Conservation (phyloP, 352 stramenopile genomes). For the Pythium rishiriense region DNA sequence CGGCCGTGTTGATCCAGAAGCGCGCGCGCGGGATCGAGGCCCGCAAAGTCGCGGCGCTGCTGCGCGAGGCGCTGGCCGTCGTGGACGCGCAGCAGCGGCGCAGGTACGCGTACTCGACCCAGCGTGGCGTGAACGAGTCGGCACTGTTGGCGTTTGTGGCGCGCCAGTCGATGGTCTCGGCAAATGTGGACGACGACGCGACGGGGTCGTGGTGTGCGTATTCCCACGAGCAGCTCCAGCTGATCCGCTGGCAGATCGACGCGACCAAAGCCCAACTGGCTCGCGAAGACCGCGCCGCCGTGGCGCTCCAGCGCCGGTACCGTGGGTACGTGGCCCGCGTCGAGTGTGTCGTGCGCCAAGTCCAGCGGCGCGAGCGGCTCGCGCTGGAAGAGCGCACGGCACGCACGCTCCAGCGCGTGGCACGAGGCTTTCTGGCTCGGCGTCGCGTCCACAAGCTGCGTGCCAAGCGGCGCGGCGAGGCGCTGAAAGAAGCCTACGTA, state of each 20-base stretch:
- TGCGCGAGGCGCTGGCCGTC: slow-evolving; percentile 40
- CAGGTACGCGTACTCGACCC: slow-evolving; percentile 33
- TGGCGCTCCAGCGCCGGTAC: slow-evolving; percentile 58
- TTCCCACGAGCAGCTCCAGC: slow-evolving; percentile 42
- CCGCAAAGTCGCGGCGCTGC: slow-evolving; percentile 33
- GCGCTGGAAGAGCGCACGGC: slow-evolving; percentile 38
- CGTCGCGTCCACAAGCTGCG: slow-evolving; percentile 31
- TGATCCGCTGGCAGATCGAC: slow-evolving; percentile 42
- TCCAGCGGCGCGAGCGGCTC: slow-evolving; percentile 33
- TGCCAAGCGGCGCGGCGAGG: slow-evolving; percentile 37
- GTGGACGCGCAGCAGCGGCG: slow-evolving; percentile 51
- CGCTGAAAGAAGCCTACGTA: slow-evolving; percentile 59
- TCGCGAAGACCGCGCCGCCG: slow-evolving; percentile 41
- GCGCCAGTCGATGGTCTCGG: slow-evolving; percentile 31
- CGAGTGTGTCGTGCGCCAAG: slow-evolving; percentile 41
- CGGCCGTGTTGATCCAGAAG: slow-evolving; percentile 59
- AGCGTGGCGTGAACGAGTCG: slow-evolving; percentile 30
- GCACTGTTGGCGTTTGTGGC: slow-evolving; percentile 55
- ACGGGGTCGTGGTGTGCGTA: slow-evolving; percentile 20
- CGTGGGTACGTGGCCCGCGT: slow-evolving; percentile 47
- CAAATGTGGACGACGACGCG: slow-evolving; percentile 2
- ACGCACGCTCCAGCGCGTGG: slow-evolving; percentile 37
- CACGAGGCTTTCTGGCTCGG: slow-evolving; percentile 38
- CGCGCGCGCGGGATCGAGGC: slow-evolving; percentile 48
- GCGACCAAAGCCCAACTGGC: slow-evolving; percentile 34